Evolutionary conservation across 106 monocot species (phyloP), one percentile per base, ranked within the genome.

Genomic region (Allium fistulosum): DNA sequence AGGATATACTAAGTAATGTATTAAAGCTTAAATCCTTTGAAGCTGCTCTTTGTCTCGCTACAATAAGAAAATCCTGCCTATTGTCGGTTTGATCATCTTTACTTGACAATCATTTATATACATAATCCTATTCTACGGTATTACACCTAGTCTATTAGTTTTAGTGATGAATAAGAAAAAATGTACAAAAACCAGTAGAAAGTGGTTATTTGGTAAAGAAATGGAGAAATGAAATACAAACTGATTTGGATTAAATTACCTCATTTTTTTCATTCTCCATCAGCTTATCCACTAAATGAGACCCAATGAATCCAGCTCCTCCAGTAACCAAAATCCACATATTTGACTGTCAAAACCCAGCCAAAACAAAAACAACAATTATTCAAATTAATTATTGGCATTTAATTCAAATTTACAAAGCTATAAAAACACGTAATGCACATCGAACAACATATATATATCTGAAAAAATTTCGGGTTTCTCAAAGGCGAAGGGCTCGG

Each of bases 211-310:
- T 15, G 15, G 53, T 52, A 12, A n/a, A 26, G 26, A 67, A 52
- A 11, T 16, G 14, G 13, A 26, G 7, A 56, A n/a, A 9, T 4
- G 2, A 69, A 57, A 46, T 37, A 37, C 37, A 37, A 37, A 37
- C 2, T 37, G 37, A 37, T 37, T 37, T 37, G 5, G 37, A 1
- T 37, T 37, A 17, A 57, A 17, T n/a, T 69, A 93, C 92, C 92
- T 93, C 92, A 80, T 93, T 80, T 77, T 88, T 93, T 58, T 93
- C 92, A 75, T 88, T 93, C 69, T 93, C 92, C 92, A 93, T 93
- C 79, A 93, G 79, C 64, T 79, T 93, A 78, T 88, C 92, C 7
- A 93, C 88, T 68, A 93, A 76, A 74, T 93, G 88, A 61, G 92
- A 93, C 49, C 92, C 92, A 74, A 93, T 93, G 62, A 93, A 93